Evolutionary conservation across 139 green algal genomes (phyloP), one percentile per base, ranked within the genome.

Genomic region (Ettlia oleoabundans): DNA sequence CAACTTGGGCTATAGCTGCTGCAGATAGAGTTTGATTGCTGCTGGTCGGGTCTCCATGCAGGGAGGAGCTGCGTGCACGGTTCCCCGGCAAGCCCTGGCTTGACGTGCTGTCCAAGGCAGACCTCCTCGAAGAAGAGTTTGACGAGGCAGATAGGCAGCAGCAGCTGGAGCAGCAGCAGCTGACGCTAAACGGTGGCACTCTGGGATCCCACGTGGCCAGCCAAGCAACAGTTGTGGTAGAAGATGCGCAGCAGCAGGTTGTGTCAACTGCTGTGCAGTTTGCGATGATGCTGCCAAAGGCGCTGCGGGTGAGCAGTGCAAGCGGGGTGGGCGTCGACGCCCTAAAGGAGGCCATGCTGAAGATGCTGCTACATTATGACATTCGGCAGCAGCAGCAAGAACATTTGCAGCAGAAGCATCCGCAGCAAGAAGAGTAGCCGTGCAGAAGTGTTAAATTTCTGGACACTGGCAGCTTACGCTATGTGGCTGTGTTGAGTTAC

Each of bases 91-190:
- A 95, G 83, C 88, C 87, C 26, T 99, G 96, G 96, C 58, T 99
- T 1, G 96, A 99, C 73, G 94, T 97, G 41, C 82, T 98, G 21
- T 95, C 91, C 51, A 99, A 99, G 86, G 84, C 84, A n/a, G 96
- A 98, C 79, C 84, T 98, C 72, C 87, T 99, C 38, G 72, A 88
- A 33, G 87, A 84, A 30, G 85, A 89, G 68, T 77, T 93, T 40
- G 55, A 83, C 18, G 78, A 69, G n/a, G 86, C 85, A 37, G 74
- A 89, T 26, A 28, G 13, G 70, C 80, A 55, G 51, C 38, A 41
- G 7, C 24, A 40, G 8, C 4, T 15, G n/a, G 47, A 52, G 61
- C 41, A 77, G 76, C 61, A 42, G 6, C 63, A 28, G 30, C 24
- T 1, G 24, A 24, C 24, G 55, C 7, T 24, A 55, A 2, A 4